A percentile compares a stretch with the other conserved stretches of the same genome.
Conservation (phyloP, 2,329 filamentous ascomycete genomes). For the Xylariales sp. region DNA sequence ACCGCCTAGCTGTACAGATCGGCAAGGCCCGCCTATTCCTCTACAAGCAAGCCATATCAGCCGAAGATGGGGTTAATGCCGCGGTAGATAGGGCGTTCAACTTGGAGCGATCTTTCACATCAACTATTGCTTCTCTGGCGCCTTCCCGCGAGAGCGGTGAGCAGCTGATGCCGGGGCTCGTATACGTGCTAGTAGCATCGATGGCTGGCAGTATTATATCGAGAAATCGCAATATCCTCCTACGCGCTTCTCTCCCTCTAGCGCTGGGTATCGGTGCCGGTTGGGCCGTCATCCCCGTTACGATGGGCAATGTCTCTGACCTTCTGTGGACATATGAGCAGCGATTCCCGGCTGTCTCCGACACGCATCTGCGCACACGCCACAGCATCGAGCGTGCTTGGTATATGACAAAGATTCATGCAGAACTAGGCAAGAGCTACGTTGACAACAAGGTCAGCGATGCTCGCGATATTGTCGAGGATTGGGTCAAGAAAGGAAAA, state of each 20-base stretch:
- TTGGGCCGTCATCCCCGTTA: conserved; percentile 87
- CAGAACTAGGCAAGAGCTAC: conserved; percentile 74
- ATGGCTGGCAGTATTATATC: conserved; percentile 96
- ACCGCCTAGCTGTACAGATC: conserved; percentile 86
- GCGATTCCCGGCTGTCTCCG: conserved; percentile 82
- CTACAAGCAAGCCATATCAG: conserved; percentile 77
- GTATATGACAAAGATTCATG: conserved; percentile 80
- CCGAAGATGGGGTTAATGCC: conserved; percentile 86
- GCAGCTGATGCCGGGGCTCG: conserved; percentile 85
- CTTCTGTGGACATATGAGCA: conserved; percentile 94
- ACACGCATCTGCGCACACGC: conserved; percentile 80
- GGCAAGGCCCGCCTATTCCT: conserved; percentile 82
- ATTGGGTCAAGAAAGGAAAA: conserved; percentile 91
- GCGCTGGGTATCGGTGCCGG: conserved; percentile 85
- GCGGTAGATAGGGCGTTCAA: conserved; percentile 83
- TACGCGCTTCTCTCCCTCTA: conserved; percentile 81
- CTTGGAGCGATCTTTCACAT: conserved; percentile 90
- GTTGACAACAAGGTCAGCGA: conserved; percentile 84
- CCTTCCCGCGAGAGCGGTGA: conserved; percentile 88
- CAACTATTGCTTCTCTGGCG: conserved; percentile 87
- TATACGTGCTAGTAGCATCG: conserved; percentile 92
- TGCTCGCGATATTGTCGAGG: conserved; percentile 81
- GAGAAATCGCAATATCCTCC: conserved; percentile 85
- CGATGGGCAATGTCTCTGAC: conserved; percentile 88
- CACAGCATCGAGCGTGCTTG: conserved; percentile 76